Evolutionary conservation across 2,329 filamentous ascomycete species (phyloP).

Genomic region (Aspergillus cejpii): DNA sequence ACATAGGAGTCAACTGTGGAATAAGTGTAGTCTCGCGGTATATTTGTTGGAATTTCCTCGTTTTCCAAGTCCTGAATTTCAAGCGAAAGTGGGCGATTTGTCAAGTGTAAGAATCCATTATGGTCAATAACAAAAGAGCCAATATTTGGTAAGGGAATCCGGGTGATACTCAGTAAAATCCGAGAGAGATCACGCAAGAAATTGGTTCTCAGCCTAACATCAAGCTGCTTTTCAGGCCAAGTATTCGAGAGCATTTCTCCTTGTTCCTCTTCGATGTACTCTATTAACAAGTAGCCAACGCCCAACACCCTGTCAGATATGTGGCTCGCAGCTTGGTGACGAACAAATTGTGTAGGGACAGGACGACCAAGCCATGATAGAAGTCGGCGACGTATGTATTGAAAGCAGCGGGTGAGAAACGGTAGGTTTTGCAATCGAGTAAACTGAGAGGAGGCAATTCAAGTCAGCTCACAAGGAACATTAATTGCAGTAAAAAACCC

Average conservation of each 20-base stretch:
- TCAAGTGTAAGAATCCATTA: constrained; percentile 18
- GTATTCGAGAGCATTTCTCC: constrained; percentile 20
- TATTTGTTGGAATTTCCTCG: constrained; percentile 5
- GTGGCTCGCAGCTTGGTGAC: background rate
- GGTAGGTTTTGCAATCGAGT: constrained; percentile 2
- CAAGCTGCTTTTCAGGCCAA: constrained; percentile 13
- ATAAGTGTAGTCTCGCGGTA: constrained; percentile 6
- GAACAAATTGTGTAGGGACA: constrained; percentile 4
- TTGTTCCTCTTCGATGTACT: constrained; percentile 16
- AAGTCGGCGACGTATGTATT: constrained; percentile 4
- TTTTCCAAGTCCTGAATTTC: constrained; percentile 10
- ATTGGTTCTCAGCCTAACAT: constrained; percentile 14
- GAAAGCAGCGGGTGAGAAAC: constrained; percentile 2
- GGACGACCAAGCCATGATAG: constrained; percentile 2
- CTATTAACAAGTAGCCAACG: constrained; percentile 15
- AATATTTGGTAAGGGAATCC: constrained; percentile 28
- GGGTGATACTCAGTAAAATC: constrained; percentile 15
- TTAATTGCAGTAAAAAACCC: background rate
- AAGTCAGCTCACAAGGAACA: background rate
- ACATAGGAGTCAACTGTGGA: constrained; percentile 8
- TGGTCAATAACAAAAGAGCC: constrained; percentile 30
- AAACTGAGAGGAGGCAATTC: background rate
- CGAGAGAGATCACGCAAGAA: constrained; percentile 15
- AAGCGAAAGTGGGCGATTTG: constrained; percentile 12
- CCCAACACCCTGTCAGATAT: constrained; percentile 11